phyloP scores from a whole-genome alignment of 768 basidiomycete species.

The Suillus subalutaceus region DNA sequence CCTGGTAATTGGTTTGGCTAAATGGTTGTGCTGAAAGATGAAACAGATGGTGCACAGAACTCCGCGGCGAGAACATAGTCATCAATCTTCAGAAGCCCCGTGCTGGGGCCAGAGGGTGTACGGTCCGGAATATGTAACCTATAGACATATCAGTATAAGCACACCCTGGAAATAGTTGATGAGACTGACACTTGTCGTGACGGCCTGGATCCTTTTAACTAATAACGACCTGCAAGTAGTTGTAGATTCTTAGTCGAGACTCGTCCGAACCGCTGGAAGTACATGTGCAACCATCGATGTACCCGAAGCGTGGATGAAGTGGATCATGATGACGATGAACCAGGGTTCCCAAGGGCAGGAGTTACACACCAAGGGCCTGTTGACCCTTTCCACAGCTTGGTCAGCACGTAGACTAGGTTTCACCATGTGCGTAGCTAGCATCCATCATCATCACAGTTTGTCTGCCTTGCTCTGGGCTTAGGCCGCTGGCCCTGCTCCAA shows the following conservation, averaged over 20 bases:
- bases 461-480: too few species aligned
- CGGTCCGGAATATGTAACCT: neutral
- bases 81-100: neutral
- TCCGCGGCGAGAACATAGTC: too few species aligned
- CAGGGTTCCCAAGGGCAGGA: too few species aligned
- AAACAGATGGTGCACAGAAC: neutral
- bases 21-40: neutral
- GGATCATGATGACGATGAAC: neutral
- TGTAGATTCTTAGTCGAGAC: neutral
- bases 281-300: neutral
- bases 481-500: too few species aligned
- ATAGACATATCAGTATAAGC: neutral
- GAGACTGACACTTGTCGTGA: neutral
- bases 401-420: too few species aligned
- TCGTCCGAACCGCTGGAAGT: neutral
- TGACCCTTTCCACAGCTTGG: too few species aligned
- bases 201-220: neutral
- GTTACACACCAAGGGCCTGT: too few species aligned
- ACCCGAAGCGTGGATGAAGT: neutral
- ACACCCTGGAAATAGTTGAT: neutral
- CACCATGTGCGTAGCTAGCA: too few species aligned
- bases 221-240: neutral
- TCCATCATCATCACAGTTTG: too few species aligned
- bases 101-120: neutral
- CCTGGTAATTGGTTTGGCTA: neutral